Percentiles rank a stretch among this genome's conserved stretches.
phyloP scores from a whole-genome alignment of 306 rosid species.

The Dryas octopetala region DNA sequence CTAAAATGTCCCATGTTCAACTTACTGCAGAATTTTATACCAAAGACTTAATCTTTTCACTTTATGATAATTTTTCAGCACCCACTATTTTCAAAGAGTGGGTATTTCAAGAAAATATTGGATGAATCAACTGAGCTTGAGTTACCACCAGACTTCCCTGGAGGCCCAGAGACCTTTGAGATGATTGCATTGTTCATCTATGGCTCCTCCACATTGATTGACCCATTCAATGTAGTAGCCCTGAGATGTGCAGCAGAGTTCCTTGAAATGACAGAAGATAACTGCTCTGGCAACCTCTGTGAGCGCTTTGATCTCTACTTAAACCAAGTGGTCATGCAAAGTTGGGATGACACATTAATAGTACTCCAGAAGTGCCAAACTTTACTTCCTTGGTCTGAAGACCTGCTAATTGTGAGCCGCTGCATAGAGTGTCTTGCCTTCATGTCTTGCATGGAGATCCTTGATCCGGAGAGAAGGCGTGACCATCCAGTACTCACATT shows the following conservation, averaged over 20 bases:
- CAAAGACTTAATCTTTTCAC: neutral
- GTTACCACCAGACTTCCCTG: constrained; percentile 73
- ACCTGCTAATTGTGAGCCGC: constrained; percentile 69
- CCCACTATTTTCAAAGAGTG: constrained; percentile 72
- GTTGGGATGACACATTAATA: constrained; percentile 86
- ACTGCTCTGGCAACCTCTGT: constrained; percentile 62
- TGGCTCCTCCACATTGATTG: constrained; percentile 71
- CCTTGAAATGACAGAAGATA: constrained; percentile 82
- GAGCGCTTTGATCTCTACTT: constrained; percentile 73
- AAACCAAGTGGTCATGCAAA: constrained; percentile 81
- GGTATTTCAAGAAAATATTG: constrained; percentile 67
- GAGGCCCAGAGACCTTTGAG: constrained; percentile 82
- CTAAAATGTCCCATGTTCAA: neutral
- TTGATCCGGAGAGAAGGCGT: constrained; percentile 68
- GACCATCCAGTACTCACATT: constrained; percentile 65
- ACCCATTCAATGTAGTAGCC: constrained; percentile 75
- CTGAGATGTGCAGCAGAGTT: constrained; percentile 83
- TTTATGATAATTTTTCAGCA: constrained; percentile 37
- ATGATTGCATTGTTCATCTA: constrained; percentile 72
- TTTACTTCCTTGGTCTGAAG: constrained; percentile 83
- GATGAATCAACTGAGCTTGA: constrained; percentile 56
- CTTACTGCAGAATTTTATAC: no score
- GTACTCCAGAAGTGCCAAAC: constrained; percentile 75
- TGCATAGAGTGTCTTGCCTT: constrained; percentile 88
- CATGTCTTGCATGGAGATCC: constrained; percentile 98